Conservation (phyloP, 2,329 filamentous ascomycete species). For the Ophiostoma ulmi region DNA sequence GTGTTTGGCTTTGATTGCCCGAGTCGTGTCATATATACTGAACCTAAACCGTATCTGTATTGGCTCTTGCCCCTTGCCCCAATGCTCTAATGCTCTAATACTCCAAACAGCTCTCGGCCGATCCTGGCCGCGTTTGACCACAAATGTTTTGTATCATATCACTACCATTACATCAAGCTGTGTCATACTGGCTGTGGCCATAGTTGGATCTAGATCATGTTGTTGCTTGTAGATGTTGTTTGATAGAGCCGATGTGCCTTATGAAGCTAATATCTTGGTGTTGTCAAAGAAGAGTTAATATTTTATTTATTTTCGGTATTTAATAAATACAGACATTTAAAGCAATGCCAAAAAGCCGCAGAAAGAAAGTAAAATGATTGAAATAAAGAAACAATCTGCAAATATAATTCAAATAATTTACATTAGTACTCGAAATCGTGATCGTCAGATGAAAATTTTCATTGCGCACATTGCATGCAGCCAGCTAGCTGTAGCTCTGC, state of each 20-base stretch:
- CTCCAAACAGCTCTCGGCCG: background rate
- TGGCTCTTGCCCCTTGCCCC: background rate
- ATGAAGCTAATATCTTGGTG: too few relatives aligned
- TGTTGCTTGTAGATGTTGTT: background rate
- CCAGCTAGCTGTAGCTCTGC: background rate
- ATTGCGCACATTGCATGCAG: background rate
- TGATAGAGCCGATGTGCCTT: too few relatives aligned
- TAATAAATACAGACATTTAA: too few relatives aligned
- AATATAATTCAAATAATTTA: background rate
- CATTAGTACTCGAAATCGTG: background rate
- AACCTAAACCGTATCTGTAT: background rate
- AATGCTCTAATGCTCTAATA: background rate
- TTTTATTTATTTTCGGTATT: background rate
- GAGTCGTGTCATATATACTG: background rate
- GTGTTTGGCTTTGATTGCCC: background rate
- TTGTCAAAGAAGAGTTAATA: background rate
- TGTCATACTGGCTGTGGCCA: background rate
- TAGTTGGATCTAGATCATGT: background rate
- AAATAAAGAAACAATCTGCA: too few relatives aligned
- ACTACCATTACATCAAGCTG: background rate
- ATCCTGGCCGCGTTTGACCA: background rate
- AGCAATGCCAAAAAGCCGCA: too few relatives aligned
- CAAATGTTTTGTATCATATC: background rate
- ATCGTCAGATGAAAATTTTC: conserved; percentile 1
- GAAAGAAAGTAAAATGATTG: too few relatives aligned